A percentile compares a stretch with the other conserved stretches of the same genome.
phyloP scores from a whole-genome alignment of 192 early-diverging fungal genomes.

The Coemansia erecta region DNA sequence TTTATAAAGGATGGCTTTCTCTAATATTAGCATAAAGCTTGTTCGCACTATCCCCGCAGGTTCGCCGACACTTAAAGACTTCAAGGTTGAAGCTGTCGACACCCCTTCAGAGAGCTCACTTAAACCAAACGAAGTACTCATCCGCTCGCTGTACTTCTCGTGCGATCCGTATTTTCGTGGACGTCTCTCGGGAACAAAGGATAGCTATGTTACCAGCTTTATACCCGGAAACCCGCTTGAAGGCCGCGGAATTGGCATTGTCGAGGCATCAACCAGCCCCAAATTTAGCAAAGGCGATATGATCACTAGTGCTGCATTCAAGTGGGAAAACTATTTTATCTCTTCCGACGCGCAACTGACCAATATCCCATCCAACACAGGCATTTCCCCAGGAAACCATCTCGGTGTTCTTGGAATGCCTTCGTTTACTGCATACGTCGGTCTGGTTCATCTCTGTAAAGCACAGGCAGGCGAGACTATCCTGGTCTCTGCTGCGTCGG shows the following conservation, averaged over 20 bases:
- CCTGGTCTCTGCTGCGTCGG: slow-evolving; percentile 76
- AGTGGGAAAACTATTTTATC: slow-evolving; percentile 56
- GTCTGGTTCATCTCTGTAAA: slow-evolving; percentile 60
- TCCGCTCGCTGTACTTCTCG: slow-evolving; percentile 7
- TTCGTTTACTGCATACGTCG: slow-evolving; percentile 72
- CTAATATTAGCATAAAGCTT: background rate
- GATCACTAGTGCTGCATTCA: slow-evolving; percentile 55
- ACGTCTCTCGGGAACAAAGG: background rate
- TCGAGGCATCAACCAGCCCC: slow-evolving; percentile 61
- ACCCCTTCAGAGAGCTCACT: background rate
- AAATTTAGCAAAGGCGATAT: slow-evolving; percentile 61
- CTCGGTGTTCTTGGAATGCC: slow-evolving; percentile 77
- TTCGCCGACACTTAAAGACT: background rate
- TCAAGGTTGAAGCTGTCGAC: background rate
- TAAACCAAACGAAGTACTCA: background rate
- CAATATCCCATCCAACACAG: slow-evolving; percentile 3
- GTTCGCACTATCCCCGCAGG: background rate
- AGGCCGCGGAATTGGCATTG: slow-evolving; percentile 61
- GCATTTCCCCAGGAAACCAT: slow-evolving; percentile 57
- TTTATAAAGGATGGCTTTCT: background rate
- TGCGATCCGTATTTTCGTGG: slow-evolving; percentile 8
- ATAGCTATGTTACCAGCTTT: background rate
- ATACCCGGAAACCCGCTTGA: slow-evolving; percentile 48
- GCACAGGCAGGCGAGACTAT: slow-evolving; percentile 81
- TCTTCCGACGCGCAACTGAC: too few relatives aligned